These are phyloP conservation scores for Globisporangium yorkense DNA, from an alignment of 352 stramenopile species.

Conservation along the genomic window DNA sequence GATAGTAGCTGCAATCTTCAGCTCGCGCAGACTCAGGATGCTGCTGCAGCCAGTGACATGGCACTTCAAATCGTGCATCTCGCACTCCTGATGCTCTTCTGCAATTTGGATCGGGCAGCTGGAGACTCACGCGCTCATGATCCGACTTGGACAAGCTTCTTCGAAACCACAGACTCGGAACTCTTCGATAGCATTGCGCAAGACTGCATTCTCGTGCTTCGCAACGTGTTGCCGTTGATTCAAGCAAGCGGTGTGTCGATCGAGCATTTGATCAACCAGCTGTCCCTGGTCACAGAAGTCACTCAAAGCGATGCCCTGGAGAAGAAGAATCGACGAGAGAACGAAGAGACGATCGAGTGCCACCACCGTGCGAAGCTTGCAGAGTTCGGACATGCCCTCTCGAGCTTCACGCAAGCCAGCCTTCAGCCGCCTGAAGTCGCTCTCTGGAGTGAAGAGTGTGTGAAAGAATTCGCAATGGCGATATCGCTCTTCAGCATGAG, in stretches of 20 bases:
- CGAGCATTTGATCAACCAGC: constrained; percentile 8
- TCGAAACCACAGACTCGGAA: constrained; percentile 9
- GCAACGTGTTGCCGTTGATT: constrained; percentile 33
- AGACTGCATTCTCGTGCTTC: constrained; percentile 47
- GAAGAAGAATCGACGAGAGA: background rate
- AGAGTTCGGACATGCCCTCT: constrained; percentile 14
- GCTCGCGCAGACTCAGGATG: background rate
- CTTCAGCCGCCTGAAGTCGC: constrained; percentile 23
- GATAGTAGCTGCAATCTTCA: constrained; percentile 25
- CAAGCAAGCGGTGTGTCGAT: constrained; percentile 16
- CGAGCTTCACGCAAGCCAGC: constrained; percentile 2
- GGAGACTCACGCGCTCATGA: background rate
- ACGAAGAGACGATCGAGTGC: background rate
- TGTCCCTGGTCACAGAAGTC: background rate
- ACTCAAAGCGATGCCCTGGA: background rate
- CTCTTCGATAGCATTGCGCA: constrained; percentile 20
- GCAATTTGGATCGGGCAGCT: background rate
- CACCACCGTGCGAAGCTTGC: background rate
- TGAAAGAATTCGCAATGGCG: constrained; percentile 45
- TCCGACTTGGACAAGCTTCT: background rate
- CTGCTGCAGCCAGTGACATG: constrained; percentile 10
- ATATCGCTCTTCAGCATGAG: constrained; percentile 21
- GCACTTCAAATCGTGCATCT: constrained; percentile 25
- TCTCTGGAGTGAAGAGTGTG: constrained; percentile 51
- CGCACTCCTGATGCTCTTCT: constrained; percentile 22